Percentiles rank a stretch among this genome's conserved stretches.
Conservation (phyloP, 2,329 filamentous ascomycete species). For the Diaporthe citri region DNA sequence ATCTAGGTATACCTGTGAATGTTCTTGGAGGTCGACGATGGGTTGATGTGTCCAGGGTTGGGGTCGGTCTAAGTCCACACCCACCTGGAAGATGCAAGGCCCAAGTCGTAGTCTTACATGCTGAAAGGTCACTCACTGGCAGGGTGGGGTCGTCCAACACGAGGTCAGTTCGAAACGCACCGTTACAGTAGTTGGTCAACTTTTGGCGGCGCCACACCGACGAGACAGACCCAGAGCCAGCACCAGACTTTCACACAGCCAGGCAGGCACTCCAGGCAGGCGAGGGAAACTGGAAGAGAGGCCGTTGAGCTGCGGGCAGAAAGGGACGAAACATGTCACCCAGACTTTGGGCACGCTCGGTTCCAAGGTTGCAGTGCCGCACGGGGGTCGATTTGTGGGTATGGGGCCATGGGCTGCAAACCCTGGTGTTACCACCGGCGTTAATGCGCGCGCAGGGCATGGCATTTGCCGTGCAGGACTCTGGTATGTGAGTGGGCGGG, state of each 20-base stretch:
- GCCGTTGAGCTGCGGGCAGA: constrained; percentile 25
- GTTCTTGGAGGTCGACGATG: neutral
- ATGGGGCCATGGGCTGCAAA: constrained; percentile 2
- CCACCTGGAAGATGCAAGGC: neutral
- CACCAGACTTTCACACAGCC: neutral
- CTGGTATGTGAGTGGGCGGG: neutral
- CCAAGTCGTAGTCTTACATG: neutral
- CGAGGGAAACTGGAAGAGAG: neutral
- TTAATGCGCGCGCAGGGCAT: constrained; percentile 7
- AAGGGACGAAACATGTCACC: constrained; percentile 30
- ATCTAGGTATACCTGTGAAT: neutral
- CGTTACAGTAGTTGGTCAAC: neutral
- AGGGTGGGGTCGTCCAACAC: neutral
- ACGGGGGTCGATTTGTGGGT: constrained; percentile 14
- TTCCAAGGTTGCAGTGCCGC: neutral
- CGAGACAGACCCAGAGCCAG: neutral
- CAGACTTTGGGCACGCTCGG: constrained; percentile 9
- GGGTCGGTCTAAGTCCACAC: constrained; percentile 11
- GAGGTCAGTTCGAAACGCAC: neutral
- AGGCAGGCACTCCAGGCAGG: neutral
- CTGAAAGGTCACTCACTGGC: neutral
- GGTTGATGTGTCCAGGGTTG: neutral
- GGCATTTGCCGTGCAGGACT: neutral
- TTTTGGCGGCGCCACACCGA: neutral
- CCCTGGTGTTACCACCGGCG: constrained; percentile 17